Percentiles rank a stretch among this genome's conserved stretches.
Evolutionary conservation across 2,329 filamentous ascomycete genomes (phyloP).

Genomic region (Penicillium sp.): DNA sequence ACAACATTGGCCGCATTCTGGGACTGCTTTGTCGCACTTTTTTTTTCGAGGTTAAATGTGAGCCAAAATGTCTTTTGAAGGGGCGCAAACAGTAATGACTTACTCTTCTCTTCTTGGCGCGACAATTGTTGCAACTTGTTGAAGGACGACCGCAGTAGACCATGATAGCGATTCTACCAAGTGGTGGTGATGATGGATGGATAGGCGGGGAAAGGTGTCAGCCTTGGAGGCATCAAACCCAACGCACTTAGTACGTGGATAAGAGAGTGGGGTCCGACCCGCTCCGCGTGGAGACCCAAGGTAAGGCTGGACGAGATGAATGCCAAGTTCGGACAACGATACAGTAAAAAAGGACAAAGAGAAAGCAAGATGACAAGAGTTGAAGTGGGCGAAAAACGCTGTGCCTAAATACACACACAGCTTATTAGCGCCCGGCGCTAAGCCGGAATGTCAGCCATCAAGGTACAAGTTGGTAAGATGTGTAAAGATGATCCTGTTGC

Average conservation of each 20-base stretch:
- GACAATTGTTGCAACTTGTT: not conserved
- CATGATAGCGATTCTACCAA: not conserved
- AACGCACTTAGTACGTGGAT: not conserved
- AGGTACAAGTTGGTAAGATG: too few relatives aligned
- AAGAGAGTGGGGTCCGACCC: not conserved
- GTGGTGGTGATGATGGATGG: not conserved
- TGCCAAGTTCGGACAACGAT: not conserved
- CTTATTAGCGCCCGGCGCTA: not conserved
- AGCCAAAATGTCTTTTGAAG: not conserved
- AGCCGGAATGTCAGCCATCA: not conserved
- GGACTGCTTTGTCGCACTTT: not conserved
- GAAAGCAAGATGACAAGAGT: not conserved
- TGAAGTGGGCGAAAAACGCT: not conserved
- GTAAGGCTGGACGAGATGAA: not conserved
- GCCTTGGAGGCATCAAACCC: not conserved
- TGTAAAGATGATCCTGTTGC: too few relatives aligned
- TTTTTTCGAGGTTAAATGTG: not conserved
- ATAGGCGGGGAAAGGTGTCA: not conserved
- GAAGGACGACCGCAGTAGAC: not conserved
- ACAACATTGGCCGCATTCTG: not conserved
- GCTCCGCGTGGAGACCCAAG: not conserved
- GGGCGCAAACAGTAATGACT: not conserved
- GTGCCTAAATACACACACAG: not conserved
- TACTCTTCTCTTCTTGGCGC: not conserved
- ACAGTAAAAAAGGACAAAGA: not conserved